Base-by-base conservation (phyloP, 768 basidiomycete genomes). In the Pleurotus cornucopiae region DNA sequence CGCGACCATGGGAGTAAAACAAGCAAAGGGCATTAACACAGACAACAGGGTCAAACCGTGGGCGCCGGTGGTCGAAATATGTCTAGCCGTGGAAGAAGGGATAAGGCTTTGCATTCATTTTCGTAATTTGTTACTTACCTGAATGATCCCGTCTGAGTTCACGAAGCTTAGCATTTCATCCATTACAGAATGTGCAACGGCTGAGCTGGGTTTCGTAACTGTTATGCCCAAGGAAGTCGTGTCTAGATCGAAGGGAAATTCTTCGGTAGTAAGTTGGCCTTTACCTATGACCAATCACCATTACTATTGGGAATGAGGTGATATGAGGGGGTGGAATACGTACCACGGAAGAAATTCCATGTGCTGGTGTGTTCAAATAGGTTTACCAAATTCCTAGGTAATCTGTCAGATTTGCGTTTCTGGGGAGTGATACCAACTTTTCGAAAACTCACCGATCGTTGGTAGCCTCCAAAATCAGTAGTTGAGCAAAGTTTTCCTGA, bases 281-380 rank as follows among this genome's bases (percentile, higher is more conserved):
- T 72, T 69, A 9, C 72, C 74, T 76, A 48, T 21, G 21, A 46
- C 48, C 46, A 49, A 47, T 43, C 26, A 46, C 11, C 7, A 1
- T 34, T 34, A 34, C 6, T 9, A 9, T 48, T 43, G 6, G 48
- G 26, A 49, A 48, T 4, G 37, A 60, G 41, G 5, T 16, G 25
- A 20, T 49, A 46, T 18, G 46, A 20, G 41, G 23, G 7, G 34
- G 37, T 48, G 23, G 26, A 63, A 48, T 57, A 34, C 30, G 30
- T 52, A 69, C 78, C 77, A 61, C 75, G 72, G 63, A 83, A 84
- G 64, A 84, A 84, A 56, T 83, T 83, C 77, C 79, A 83, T 23
- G 69, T 71, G 26, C 71, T 69, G 37, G 72, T 66, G 45, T 76
- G 73, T 38, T 76, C 71, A 3, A 71, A 66, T n/a, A 76, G 63